Base-by-base conservation (phyloP, 2,329 filamentous ascomycete species). In the Fusarium bulbicola region DNA sequence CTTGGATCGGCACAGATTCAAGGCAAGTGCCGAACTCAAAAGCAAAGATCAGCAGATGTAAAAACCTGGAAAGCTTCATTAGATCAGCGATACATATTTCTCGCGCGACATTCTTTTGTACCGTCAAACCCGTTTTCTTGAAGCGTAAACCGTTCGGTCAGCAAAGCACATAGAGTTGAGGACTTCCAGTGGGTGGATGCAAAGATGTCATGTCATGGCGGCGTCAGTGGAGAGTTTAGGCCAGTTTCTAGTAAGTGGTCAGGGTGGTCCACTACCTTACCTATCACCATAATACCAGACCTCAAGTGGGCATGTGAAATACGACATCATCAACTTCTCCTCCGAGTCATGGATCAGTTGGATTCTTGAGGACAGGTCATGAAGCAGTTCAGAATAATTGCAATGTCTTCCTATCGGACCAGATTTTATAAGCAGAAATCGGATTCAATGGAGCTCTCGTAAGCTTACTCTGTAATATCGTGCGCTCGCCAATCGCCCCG, bases 21-120 rank as follows among this genome's bases (percentile, higher is more conserved):
- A 43, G 40, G n/a, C 28, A 57, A 68, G 28, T 68, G 39, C 64
- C 64, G 58, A 64, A 68, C 58, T 68, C 34, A 52, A 58, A 30
- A 28, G 45, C 14, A 36, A 34, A 36, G 64, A 63, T 57, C 37
- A 32, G 52, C 50, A 7, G 15, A 42, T 20, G n/a, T 26, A 3
- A 43, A 50, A 43, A 40, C 39, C 30, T 39, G 66, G 28, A 47
- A 57, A 32, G 14, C 10, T 30, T 26, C n/a, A 40, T 15, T 7
- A 21, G 59, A 64, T 69, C 59, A 53, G 36, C 65, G 59, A 59
- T 37, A 37, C 36, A 36, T 14, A 37, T 26, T 52, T 53, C 21
- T 34, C 21, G 5, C 24, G 21, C 42, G 46, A 62, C 50, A 50
- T 4, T 21, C 32, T 40, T 24, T 40, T 28, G 37, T 15, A 59